Base-by-base conservation (phyloP, 2,329 filamentous ascomycete genomes). In the Verticillium albo-atrum region DNA sequence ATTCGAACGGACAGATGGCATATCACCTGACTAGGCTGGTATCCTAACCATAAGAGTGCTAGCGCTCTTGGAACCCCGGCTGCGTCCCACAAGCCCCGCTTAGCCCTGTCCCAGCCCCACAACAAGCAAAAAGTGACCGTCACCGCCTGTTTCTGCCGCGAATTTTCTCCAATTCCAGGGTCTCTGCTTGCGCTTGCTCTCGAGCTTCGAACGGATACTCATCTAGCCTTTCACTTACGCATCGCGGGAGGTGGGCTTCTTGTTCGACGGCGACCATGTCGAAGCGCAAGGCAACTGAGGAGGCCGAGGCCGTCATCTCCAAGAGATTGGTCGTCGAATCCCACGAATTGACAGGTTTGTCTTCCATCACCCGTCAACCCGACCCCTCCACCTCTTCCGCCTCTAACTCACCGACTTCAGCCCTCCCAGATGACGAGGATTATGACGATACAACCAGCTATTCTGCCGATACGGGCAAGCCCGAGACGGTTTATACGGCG, bases 371-470 rank as follows among this genome's bases (percentile, higher is more conserved):
- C n/a, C n/a, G n/a, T n/a, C n/a, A n/a, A n/a, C n/a, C n/a, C n/a
- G n/a, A 37, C 27, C 54, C 25, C 51, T 32, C 25, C 42, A 30
- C 9, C 1, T 15, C 35, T 51, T 23, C 55, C 26, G 6, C 42
- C 12, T 28, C 42, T 32, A 17, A 51, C 55, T 34, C 25, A 26
- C 30, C 23, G 20, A 34, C 28, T 20, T 30, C 26, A 58, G 50
- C 53, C 50, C 27, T 35, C 12, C 50, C 17, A n/a, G 60, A 60
- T 27, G 61, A 64, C 57, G 61, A 63, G 23, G 61, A 64, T 15
- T 59, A 59, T 35, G 59, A 63, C 28, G 62, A 63, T 51, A 59
- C 62, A n/a, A 61, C 62, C 30, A 63, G 58, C 47, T 57, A 59
- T 20, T 62, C 62, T 6, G 58, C 30, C 23, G 62, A 59, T 28